Evolutionary conservation across 148 eudicot genomes (phyloP), one percentile per base, ranked within the genome.

Genomic region (Agrostemma githago): DNA sequence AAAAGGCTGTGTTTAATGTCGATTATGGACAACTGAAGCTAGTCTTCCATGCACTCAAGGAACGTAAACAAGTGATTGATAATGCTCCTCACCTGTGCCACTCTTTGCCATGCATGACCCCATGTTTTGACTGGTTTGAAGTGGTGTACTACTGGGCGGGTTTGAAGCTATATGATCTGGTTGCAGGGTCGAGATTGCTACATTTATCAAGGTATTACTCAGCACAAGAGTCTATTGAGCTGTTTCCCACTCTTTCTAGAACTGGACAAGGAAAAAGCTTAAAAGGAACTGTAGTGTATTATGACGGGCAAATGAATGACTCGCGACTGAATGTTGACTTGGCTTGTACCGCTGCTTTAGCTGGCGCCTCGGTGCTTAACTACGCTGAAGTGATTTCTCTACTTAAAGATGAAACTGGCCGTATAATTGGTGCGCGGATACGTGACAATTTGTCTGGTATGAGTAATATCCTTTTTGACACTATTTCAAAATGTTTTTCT

Each of bases 291-390:
- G 97, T 91, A 77, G 97, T 94, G 41, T 94, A 94, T 84, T 91
- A 85, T 79, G 98, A 94, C 81, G 98, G 98, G 62, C 98, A 94
- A 74, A 93, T 93, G 98, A 89, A 94, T 80, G 98, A 94, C 68
- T 89, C 98, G 20, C 85, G 98, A 54, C 84, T 94, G 15, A 94
- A 93, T 84, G 90, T 94, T 72, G 90, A 86, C 72, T 74, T 94
- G 77, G 98, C 98, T 20, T 93, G 97, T 82, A 89, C 90, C 57
- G 98, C 98, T 83, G 91, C 97, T 80, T 86, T 91, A 77, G 96
- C 93, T 77, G 97, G 98, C 72, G 97, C 98, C 20, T 79, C 96
- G 53, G 87, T 91, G 80, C 91, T 94, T 68, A 91, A 94, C 76
- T 86, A 94, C 82, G 97, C 98, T 38, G 97, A 94, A 85, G 97